phyloP scores from a whole-genome alignment of 2,329 filamentous ascomycete species.

The Neofusicoccum parvum region DNA sequence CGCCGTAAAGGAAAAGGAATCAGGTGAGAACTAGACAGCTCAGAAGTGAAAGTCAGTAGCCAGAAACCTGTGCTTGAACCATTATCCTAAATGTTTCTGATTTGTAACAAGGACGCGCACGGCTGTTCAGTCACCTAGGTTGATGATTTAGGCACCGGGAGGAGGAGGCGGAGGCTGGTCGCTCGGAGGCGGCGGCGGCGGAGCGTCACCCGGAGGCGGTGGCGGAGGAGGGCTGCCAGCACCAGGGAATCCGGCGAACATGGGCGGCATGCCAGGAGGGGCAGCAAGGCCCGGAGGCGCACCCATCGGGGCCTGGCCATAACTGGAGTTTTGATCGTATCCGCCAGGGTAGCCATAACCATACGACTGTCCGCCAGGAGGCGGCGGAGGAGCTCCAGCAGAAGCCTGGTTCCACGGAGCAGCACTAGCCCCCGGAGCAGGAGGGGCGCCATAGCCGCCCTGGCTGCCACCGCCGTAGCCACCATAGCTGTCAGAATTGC shows the following conservation, averaged over 20 bases:
- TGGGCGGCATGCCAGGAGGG: conserved; percentile 59
- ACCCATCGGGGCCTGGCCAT: conserved; percentile 28
- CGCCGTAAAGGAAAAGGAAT: neutral
- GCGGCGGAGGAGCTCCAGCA: conserved; percentile 46
- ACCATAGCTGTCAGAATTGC: conserved; percentile 29
- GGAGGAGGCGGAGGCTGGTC: conserved; percentile 65
- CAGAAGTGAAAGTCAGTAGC: conserved; percentile 8
- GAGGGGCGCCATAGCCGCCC: conserved; percentile 44
- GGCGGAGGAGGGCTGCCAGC: conserved; percentile 60
- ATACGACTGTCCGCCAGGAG: conserved; percentile 45
- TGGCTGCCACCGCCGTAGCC: conserved; percentile 27
- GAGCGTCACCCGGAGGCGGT: conserved; percentile 63
- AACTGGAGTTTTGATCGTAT: conserved; percentile 36
- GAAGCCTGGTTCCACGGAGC: conserved; percentile 66
- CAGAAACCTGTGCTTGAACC: neutral
- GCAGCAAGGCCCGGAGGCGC: conserved; percentile 49
- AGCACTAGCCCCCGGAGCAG: conserved; percentile 29
- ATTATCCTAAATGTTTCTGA: neutral
- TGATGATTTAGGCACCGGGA: conserved; percentile 25
- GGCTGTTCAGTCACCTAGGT: neutral
- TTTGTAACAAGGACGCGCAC: neutral
- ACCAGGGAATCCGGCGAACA: conserved; percentile 64
- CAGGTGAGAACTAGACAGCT: conserved; percentile 12
- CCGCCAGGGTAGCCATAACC: conserved; percentile 47
- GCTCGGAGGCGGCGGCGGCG: conserved; percentile 57